Base-by-base conservation (phyloP, 2,329 filamentous ascomycete genomes). In the Xylariaceae sp. region DNA sequence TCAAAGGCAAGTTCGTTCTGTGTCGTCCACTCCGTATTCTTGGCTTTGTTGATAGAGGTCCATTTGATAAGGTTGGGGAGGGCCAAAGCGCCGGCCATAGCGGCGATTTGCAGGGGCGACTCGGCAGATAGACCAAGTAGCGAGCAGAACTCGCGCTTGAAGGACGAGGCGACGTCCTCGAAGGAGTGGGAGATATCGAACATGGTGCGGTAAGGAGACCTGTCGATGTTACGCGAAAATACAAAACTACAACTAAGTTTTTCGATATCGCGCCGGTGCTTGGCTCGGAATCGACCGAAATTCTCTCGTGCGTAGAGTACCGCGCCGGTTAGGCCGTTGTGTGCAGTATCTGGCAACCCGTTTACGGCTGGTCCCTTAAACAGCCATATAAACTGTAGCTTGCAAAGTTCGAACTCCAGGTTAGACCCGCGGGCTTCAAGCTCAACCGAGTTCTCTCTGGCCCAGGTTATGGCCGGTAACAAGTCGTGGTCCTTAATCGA, bases 11-110 rank as follows among this genome's bases (percentile, higher is more conserved):
- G 79, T 73, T 99, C 94, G 69, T 94, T 87, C 61, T 89, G 84
- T 3, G 90, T 92, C 0, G 92, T 97, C 94, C 94, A 99, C 74
- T 96, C 92, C 0, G 93, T 96, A 63, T 90, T 87, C 74, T 93
- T 92, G 67, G 91, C 87, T 68, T 89, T 89, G 80, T 95, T 92
- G 70, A 94, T 92, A 2, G 83, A 86, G 60, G 91, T 90, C 70
- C 95, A 87, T 74, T 97, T 99, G 67, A 96, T 81, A 3, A 97
- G 80, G 11, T 88, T 90, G 0, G 94, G 94, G 0, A 99, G 80
- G 0, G 94, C 93, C 53, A 99, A 94, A 8, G 91, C 88, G 51
- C 94, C 94, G 0, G 94, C 94, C 9, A 93, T 97, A 1, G 89
- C 88, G 52, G 94, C 92, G 34, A 97, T 86, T 73, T 96, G 97